Percentiles rank a stretch among this genome's conserved stretches.
Conservation (phyloP, 768 basidiomycete genomes). For the Pisolithus marmoratus region DNA sequence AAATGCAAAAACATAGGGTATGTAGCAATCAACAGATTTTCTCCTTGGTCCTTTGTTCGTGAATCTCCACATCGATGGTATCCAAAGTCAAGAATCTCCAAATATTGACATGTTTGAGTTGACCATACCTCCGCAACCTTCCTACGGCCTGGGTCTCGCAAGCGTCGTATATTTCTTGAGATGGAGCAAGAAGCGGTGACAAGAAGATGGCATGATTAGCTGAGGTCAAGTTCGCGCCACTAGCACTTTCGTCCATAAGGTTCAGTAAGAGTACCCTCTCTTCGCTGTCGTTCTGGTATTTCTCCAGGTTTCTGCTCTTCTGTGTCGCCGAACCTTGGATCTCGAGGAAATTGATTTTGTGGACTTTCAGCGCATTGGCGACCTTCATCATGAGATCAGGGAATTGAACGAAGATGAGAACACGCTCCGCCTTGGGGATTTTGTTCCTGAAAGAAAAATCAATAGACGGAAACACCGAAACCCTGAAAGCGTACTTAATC, state of each 20-base stretch:
- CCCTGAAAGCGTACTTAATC: constrained; percentile 53
- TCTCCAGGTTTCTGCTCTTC: constrained; percentile 78
- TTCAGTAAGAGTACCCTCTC: constrained; percentile 83
- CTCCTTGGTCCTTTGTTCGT: constrained; percentile 40
- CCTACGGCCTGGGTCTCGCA: constrained; percentile 82
- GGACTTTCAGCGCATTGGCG: constrained; percentile 66
- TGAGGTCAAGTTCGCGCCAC: constrained; percentile 85
- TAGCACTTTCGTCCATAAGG: constrained; percentile 94
- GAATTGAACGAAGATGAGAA: constrained; percentile 95
- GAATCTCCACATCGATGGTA: constrained; percentile 87
- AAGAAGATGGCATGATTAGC: constrained; percentile 96
- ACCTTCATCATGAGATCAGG: constrained; percentile 90
- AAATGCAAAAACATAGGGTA: background rate
- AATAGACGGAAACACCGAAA: background rate
- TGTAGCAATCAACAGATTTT: constrained; percentile 13
- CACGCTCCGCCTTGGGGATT: constrained; percentile 71
- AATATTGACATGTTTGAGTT: constrained; percentile 72
- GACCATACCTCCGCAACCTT: constrained; percentile 78
- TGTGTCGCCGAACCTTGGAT: constrained; percentile 72
- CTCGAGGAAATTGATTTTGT: constrained; percentile 72
- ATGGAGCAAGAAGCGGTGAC: constrained; percentile 79
- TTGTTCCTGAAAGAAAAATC: constrained; percentile 40
- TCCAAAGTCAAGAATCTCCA: constrained; percentile 81
- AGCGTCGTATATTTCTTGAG: constrained; percentile 80
- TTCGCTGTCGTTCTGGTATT: constrained; percentile 75